Base-by-base conservation (phyloP, 116 monocot genomes). In the Phalaenopsis hybrid region DNA sequence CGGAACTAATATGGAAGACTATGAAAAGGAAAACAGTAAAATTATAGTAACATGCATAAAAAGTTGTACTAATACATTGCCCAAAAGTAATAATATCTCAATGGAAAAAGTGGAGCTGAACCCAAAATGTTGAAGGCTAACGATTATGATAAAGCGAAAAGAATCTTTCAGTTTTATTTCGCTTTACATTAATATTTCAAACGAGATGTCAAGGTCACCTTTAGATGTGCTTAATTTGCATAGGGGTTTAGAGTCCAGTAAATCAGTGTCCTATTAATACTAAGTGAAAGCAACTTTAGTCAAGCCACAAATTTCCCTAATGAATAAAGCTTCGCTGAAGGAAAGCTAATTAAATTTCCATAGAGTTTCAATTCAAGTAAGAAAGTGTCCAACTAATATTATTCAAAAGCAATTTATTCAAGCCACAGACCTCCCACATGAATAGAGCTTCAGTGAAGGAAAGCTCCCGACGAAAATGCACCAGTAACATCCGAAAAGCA, bases 391-490 rank as follows among this genome's bases (percentile, higher is more conserved):
- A 41, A 34, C 4, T 72, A 63, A 63, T 72, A 67, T 67, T 67
- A 67, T 67, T 4, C 0, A 25, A 67, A 72, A 41, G 72, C 31
- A 77, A 74, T 78, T 74, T 80, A 57, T 80, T 52, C 8, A 87
- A 83, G 76, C 10, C 18, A 83, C 89, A 87, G 84, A 94, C 96
- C 96, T 94, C 92, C 96, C 96, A 96, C 94, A 96, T 96, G 82
- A 86, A 83, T 13, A 96, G 89, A 16, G 94, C 88, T 76, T 94
- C 96, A 75, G 83, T 85, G 80, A 94, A 96, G 76, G 96, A 90
- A 31, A 96, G 87, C 76, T 96, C 96, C n/a, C 94, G 88, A 21
- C 96, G 92, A 84, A 96, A 96, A 90, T 93, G 93, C 74, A 95
- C 95, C 70, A 93, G 84, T 78, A 98, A 84, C 94, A 98, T 94